A percentile compares a stretch with the other conserved stretches of the same genome.
These are phyloP conservation scores for Pseudopyricularia javanii DNA, from an alignment of 2,329 filamentous ascomycete species.

Conservation along the genomic window DNA sequence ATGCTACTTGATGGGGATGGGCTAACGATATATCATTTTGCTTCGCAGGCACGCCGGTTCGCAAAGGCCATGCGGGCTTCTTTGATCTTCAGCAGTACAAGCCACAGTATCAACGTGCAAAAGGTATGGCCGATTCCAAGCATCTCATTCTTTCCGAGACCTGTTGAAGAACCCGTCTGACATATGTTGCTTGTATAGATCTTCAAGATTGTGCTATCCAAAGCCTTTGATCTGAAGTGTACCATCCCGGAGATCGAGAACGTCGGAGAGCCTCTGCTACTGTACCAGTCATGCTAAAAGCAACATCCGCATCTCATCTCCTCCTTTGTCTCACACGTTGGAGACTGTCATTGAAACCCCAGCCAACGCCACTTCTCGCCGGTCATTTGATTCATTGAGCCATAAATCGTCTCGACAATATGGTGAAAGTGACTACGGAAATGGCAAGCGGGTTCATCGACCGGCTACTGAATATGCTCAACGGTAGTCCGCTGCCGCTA, in stretches of 20 bases:
- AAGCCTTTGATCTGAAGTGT: conserved; percentile 97
- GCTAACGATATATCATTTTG: background rate
- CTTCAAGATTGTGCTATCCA: conserved; percentile 98
- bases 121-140: conserved; percentile 45
- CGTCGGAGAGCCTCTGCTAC: conserved; percentile 83
- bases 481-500: too few species aligned
- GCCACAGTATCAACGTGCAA: conserved; percentile 98
- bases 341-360: background rate
- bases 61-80: conserved; percentile 97
- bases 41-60: conserved; percentile 72
- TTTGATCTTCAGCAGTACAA: conserved; percentile 96
- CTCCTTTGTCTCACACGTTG: background rate
- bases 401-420: too few species aligned
- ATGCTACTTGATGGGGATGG: background rate
- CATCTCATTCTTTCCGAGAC: background rate
- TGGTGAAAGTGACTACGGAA: too few species aligned
- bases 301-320: background rate
- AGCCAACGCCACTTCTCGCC: background rate
- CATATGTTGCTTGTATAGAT: conserved; percentile 47
- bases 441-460: too few species aligned
- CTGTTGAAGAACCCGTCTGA: conserved; percentile 3
- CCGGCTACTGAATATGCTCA: too few species aligned
- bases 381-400: too few species aligned
- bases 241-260: conserved; percentile 99
- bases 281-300: conserved; percentile 61